These are phyloP conservation scores for Hippophae tibetana DNA, from an alignment of 306 rosid species.

Conservation along the genomic window DNA sequence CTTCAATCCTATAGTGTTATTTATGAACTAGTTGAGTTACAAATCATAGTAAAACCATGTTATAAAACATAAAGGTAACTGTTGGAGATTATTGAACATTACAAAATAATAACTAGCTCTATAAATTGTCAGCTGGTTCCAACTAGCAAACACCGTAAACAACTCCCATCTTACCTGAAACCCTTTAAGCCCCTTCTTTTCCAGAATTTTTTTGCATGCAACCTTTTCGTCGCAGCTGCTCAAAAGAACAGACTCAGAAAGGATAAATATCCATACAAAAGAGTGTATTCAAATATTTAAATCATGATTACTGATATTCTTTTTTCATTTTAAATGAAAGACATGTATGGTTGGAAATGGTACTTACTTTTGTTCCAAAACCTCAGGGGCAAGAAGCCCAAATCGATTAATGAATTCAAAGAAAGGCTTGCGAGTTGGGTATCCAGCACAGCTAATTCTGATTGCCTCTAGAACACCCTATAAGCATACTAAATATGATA, in stretches of 20 bases:
- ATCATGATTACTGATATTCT: constrained; percentile 9
- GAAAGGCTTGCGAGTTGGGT: constrained; percentile 90
- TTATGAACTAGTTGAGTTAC: no score
- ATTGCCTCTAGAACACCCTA: constrained; percentile 99
- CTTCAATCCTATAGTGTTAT: no score
- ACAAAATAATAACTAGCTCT: constrained; percentile 5
- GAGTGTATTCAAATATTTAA: constrained; percentile 10
- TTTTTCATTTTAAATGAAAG: constrained; percentile 13
- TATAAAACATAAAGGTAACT: background rate
- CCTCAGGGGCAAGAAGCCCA: constrained; percentile 78
- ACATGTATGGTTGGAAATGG: constrained; percentile 7
- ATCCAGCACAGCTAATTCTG: constrained; percentile 98
- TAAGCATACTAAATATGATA: constrained; percentile 19
- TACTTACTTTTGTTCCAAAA: constrained; percentile 63
- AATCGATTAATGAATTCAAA: constrained; percentile 81
- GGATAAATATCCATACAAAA: constrained; percentile 10
- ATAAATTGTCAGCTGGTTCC: background rate
- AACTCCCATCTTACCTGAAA: constrained; percentile 66
- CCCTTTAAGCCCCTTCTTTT: constrained; percentile 79
- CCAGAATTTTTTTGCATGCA: constrained; percentile 66
- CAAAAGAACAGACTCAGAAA: constrained; percentile 20
- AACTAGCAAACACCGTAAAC: background rate
- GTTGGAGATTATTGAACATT: background rate
- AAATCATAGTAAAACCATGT: no score
- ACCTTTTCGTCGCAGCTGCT: constrained; percentile 69